Conservation (phyloP, 225 moss, liverwort and hornwort species). For the Neckera pumila region DNA sequence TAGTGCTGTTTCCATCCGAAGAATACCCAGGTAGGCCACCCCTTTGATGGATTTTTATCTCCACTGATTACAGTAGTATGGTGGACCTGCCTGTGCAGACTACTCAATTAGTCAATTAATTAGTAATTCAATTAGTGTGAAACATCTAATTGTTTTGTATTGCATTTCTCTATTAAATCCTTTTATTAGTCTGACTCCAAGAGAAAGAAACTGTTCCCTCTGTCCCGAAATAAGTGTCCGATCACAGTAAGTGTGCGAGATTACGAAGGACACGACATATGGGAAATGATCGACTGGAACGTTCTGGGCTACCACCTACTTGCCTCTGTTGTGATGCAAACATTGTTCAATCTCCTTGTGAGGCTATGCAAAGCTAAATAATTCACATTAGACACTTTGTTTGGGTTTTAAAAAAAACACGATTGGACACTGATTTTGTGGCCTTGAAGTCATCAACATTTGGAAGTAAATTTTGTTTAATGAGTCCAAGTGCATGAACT, state of each 20-base stretch:
- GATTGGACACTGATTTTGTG: not conserved
- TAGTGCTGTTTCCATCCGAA: constrained; percentile 46
- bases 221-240: not conserved
- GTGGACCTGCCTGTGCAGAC: not conserved
- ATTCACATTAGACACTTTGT: too few species aligned
- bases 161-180: not conserved
- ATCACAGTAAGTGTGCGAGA: not conserved
- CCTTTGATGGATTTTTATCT: not conserved
- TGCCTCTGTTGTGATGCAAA: not conserved
- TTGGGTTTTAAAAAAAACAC: not conserved
- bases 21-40: constrained; percentile 39
- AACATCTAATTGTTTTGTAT: not conserved
- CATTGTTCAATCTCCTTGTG: not conserved
- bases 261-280: not conserved
- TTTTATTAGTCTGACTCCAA: not conserved
- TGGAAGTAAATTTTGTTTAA: not conserved
- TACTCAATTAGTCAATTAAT: too few species aligned
- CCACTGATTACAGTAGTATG: not conserved
- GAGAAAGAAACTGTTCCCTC: not conserved
- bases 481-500: not conserved
- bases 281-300: not conserved
- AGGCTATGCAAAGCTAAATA: not conserved
- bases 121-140: not conserved
- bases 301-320: not conserved
- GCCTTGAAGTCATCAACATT: not conserved